Evolutionary conservation across 495 filamentous ascomycete species (phyloP).

Genomic region (Hyaloscypha hepaticicola): DNA sequence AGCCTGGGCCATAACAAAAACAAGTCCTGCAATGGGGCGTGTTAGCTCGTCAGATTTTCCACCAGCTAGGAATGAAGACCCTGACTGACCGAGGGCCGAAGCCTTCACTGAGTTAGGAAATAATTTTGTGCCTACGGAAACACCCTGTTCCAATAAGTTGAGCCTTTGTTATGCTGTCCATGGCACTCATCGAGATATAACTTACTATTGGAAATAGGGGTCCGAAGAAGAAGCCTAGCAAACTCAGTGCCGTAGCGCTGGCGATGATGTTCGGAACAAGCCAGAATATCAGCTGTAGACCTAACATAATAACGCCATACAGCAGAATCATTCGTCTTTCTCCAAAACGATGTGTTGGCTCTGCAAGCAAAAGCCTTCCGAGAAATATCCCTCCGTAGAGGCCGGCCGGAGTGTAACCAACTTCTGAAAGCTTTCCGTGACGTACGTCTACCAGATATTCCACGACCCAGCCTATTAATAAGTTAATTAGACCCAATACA

Average conservation of each 20-base stretch:
- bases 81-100: constrained; percentile 33
- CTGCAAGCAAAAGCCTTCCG: constrained; percentile 50
- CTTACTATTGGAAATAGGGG: constrained; percentile 46
- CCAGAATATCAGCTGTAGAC: constrained; percentile 61
- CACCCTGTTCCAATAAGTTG: constrained; percentile 28
- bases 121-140: constrained; percentile 39
- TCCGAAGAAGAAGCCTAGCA: constrained; percentile 72
- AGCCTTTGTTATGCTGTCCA: not conserved
- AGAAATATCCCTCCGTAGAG: constrained; percentile 66
- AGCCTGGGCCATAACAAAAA: constrained; percentile 50
- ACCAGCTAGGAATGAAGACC: not conserved
- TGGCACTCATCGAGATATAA: not conserved
- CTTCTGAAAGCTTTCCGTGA: constrained; percentile 53
- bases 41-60: not conserved
- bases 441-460: constrained; percentile 68
- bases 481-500: constrained; percentile 16
- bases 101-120: constrained; percentile 44
- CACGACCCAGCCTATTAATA: constrained; percentile 54
- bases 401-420: constrained; percentile 70
- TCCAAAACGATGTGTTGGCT: constrained; percentile 52
- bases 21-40: constrained; percentile 30
- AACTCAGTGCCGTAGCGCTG: constrained; percentile 63
- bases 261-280: constrained; percentile 69
- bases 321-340: constrained; percentile 45
- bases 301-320: constrained; percentile 46